Base-by-base conservation (phyloP, 305 asterid species). In the Petunia hybrid region DNA sequence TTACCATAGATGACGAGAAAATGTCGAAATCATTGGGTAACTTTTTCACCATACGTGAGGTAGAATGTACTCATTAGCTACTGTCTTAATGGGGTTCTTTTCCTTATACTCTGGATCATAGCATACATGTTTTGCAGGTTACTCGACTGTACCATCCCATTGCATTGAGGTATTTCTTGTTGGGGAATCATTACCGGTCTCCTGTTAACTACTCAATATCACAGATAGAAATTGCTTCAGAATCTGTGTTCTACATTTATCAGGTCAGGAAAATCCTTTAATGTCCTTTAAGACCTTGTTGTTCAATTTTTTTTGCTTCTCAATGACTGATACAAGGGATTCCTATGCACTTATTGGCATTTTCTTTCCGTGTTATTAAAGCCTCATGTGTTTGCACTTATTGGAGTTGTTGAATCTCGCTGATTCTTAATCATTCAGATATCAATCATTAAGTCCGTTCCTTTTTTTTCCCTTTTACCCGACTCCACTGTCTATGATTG, bases 11-110 rank as follows among this genome's bases (percentile, higher is more conserved):
- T 84, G 95, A 92, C 74, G 93, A 90, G 87, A 95, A 93, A 89
- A 95, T 95, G 98, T 91, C 99, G 1, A 95, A 92, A 78, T 95
- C 98, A 3, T 81, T 89, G 43, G 94, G 92, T 51, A 93, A 95
- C 81, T 92, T 93, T 84, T 93, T 93, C 88, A 92, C 99, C 81
- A 93, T 95, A 73, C 93, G 97, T 68, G 89, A 93, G 97, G 98
- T 91, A 90, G 13, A 78, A 60, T 43, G 40, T 62, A 2, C 39
- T 61, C 42, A 43, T 78, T 60, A 62, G 70, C 60, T 65, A 79
- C 73, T 80, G 46, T 41, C 76, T 77, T 46, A 74, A 57, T 38
- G 81, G 43, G 61, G 16, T 36, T 22, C 46, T 8, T 78, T 35
- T 46, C 8, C 39, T 41, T 38, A 74, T 66, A 69, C 43, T 56